A percentile compares a stretch with the other conserved stretches of the same genome.
phyloP scores from a whole-genome alignment of 257 asterid species.

The Solanum gandarillasii region DNA sequence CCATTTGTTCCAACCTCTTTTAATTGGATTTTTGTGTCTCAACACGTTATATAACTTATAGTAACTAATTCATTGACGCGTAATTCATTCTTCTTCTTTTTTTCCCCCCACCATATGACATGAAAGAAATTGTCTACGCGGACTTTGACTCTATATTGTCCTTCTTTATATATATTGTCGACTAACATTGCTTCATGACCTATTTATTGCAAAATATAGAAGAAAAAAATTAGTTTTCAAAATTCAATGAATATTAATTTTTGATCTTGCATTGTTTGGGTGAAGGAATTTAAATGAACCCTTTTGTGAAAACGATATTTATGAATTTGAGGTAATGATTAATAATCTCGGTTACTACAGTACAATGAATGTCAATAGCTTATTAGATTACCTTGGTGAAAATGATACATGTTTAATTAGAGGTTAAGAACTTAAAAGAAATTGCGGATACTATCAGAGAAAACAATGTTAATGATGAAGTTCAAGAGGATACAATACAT shows the following conservation, averaged over 20 bases:
- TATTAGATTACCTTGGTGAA: too few relatives aligned
- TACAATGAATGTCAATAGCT: too few relatives aligned
- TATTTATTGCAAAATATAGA: not conserved
- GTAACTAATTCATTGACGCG: constrained; percentile 20
- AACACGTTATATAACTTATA: not conserved
- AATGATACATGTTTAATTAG: too few relatives aligned
- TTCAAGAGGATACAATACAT: too few relatives aligned
- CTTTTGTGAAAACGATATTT: too few relatives aligned
- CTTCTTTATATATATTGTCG: not conserved
- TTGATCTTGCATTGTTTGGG: too few relatives aligned
- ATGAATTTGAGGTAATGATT: not conserved
- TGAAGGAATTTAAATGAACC: not conserved
- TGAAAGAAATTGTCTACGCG: not conserved
- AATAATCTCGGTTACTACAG: too few relatives aligned
- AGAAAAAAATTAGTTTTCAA: not conserved
- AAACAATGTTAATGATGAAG: too few relatives aligned
- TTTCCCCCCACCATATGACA: not conserved
- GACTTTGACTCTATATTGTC: not conserved
- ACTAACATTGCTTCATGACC: not conserved
- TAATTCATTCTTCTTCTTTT: not conserved
- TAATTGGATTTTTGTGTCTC: constrained; percentile 3
- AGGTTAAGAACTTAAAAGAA: too few relatives aligned
- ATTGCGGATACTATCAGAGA: too few relatives aligned
- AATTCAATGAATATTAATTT: not conserved
- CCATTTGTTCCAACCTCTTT: constrained; percentile 1